A percentile compares a stretch with the other conserved stretches of the same genome.
phyloP scores from a whole-genome alignment of 192 early-diverging fungal species.

The Rhizoclosmatium sp. region DNA sequence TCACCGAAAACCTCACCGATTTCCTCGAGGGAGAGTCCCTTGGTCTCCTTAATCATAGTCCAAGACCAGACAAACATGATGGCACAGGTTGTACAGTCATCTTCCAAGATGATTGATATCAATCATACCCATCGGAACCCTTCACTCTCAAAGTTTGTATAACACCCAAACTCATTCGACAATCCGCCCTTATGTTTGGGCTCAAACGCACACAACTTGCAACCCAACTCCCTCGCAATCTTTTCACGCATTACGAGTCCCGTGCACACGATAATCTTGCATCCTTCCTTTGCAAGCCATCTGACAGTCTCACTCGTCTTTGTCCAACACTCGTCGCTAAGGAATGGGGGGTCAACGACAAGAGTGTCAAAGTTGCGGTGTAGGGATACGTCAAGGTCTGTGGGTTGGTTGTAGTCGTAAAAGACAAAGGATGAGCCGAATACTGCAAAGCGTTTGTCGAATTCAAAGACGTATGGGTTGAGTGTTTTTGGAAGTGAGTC shows the following conservation, averaged over 20 bases:
- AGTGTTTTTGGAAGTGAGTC: conserved; percentile 47
- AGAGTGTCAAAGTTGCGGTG: conserved; percentile 66
- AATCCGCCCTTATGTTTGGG: conserved; percentile 74
- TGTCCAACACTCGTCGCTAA: conserved; percentile 75
- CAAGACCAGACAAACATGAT: conserved; percentile 47
- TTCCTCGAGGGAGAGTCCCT: conserved; percentile 83
- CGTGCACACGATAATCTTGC: conserved; percentile 69
- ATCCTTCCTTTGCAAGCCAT: conserved; percentile 55
- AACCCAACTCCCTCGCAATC: conserved; percentile 59
- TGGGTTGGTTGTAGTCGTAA: conserved; percentile 79
- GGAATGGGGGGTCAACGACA: conserved; percentile 81
- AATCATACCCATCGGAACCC: conserved; percentile 20
- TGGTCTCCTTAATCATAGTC: conserved; percentile 76
- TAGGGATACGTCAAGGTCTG: conserved; percentile 44
- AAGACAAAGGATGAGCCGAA: conserved; percentile 72
- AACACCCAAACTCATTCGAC: conserved; percentile 82
- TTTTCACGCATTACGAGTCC: conserved; percentile 65
- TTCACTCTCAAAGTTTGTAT: conserved; percentile 62
- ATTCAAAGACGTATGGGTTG: conserved; percentile 70
- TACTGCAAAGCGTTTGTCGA: conserved; percentile 75
- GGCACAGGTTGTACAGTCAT: neutral
- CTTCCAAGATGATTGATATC: too few relatives aligned
- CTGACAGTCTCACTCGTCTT: conserved; percentile 70
- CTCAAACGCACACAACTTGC: conserved; percentile 63
- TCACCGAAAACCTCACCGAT: conserved; percentile 84